Evolutionary conservation across 805 yeast genomes (phyloP), one percentile per base, ranked within the genome.

Genomic region (Wickerhamomyces bisporus): DNA sequence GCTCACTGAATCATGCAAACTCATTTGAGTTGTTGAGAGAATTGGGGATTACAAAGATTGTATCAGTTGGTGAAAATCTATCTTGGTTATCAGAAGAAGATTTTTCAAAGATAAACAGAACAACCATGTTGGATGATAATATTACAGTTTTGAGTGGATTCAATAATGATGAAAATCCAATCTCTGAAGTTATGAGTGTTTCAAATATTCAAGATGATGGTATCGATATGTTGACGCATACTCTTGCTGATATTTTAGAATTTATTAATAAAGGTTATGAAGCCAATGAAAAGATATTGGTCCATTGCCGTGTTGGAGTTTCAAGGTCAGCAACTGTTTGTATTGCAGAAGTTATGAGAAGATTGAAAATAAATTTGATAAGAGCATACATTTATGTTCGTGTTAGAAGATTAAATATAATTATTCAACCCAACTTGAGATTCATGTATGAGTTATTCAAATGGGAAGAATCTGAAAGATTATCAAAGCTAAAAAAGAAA

Each of bases 301-400:
- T 91, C 10, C 98, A 91, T 58, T 91, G 98, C 52, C 84, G 95
- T 54, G 97, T 87, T 34, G 98, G 98, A 0, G 98, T 91, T 4
- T 86, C 96, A 0, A 67, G 98, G 39, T 86, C 95, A 3, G 98
- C 97, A 0, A 86, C 97, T 0, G 94, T 91, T 10, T 91, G 94
- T 49, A 91, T 91, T 48, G 96, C 96, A 1, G 97, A 88, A 55
- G 91, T 86, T 27, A 89, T 91, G 96, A 75, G 77, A 48, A 63
- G 95, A 29, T 61, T 84, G 37, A 62, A 74, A 13, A 64, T 86
- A 38, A 75, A 77, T 30, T 63, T 91, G 21, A 79, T 93, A 2
- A 67, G 80, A 24, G 96, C 98, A 0, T 91, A 89, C 53, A 61
- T 89, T 30, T 87, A 70, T 61, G 96, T 88, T n/a, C 70, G 97